Conservation (phyloP, 2,329 filamentous ascomycete species). For the Phoma herbarum region DNA sequence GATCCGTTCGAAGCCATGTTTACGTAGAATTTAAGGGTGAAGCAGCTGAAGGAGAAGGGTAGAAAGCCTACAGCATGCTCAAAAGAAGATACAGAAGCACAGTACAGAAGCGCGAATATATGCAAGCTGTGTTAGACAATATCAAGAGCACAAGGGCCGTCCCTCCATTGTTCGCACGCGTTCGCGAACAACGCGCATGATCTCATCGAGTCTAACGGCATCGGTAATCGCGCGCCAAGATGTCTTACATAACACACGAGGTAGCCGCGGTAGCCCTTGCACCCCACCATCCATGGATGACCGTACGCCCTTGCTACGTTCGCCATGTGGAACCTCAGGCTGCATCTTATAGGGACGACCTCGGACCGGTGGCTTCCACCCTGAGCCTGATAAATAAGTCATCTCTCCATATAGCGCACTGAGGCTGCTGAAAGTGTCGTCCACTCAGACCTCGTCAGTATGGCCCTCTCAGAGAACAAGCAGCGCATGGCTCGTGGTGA, state of each 20-base stretch:
- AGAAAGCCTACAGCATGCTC: slow-evolving; percentile 21
- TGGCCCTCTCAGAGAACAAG: slow-evolving; percentile 49
- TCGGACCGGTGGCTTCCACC: slow-evolving; percentile 1
- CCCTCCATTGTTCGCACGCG: slow-evolving; percentile 13
- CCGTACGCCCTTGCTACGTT: not conserved
- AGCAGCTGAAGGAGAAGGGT: slow-evolving; percentile 8
- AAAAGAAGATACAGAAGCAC: slow-evolving; percentile 4
- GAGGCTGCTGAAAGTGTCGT: not conserved
- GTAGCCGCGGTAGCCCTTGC: not conserved
- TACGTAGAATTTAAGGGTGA: not conserved
- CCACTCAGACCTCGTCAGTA: slow-evolving; percentile 8
- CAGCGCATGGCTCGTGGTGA: slow-evolving; percentile 70
- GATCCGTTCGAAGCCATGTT: slow-evolving; percentile 41
- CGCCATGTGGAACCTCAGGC: not conserved
- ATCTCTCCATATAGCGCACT: not conserved
- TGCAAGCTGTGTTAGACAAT: slow-evolving; percentile 7
- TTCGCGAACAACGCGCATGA: slow-evolving; percentile 12
- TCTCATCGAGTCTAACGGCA: not conserved
- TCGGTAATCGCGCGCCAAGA: not conserved
- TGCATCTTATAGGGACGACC: not conserved
- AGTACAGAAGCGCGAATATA: not conserved
- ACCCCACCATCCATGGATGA: not conserved
- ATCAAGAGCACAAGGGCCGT: slow-evolving; percentile 13
- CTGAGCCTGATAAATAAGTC: not conserved
- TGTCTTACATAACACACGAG: slow-evolving; percentile 4